Evolutionary conservation across 2,329 filamentous ascomycete species (phyloP), one percentile per base, ranked within the genome.

Genomic region (Neofusicoccum laricinum): DNA sequence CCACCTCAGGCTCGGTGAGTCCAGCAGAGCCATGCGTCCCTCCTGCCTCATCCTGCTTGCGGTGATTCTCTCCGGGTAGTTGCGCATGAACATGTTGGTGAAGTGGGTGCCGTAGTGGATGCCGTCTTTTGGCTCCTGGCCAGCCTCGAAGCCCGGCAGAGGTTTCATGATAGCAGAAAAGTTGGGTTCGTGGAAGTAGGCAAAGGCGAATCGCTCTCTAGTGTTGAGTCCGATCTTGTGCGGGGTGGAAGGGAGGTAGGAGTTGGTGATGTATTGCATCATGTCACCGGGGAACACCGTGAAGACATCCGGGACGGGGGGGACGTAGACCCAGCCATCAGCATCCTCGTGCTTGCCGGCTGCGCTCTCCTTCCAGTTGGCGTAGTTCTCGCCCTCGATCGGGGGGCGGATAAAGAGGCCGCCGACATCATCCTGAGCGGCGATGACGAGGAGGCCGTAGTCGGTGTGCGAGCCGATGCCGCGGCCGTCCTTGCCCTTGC

Each of bases 211-310:
- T 4, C 81, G 76, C 68, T 84, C 80, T 3, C 73, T 69, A 1
- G 74, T 79, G 69, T 84, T 84, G 55, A 84, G 73, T 1, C 81
- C 82, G 43, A 83, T 81, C 69, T 84, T 84, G 73, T 84, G 81
- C 1, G 78, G 80, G 0, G 81, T 84, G 1, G 81, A 82, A 3
- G 75, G 79, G 5, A 84, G 75, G 66, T 74, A 73, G 34, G 75
- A 77, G 69, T 77, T 77, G 38, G 81, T 83, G 67, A 84, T 74
- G 69, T 82, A 82, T 65, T 83, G 80, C 78, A 84, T 79, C 78
- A 84, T 84, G 66, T 83, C 81, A 10, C 82, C 81, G 21, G 81
- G 82, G 68, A 84, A 84, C 17, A 83, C 81, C 1, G 82, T 84
- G 66, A 83, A 80, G 4, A 78, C 76, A 15, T 79, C 76, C 1